Evolutionary conservation across 2,329 filamentous ascomycete species (phyloP), one percentile per base, ranked within the genome.

Genomic region (Colletotrichum sojae): DNA sequence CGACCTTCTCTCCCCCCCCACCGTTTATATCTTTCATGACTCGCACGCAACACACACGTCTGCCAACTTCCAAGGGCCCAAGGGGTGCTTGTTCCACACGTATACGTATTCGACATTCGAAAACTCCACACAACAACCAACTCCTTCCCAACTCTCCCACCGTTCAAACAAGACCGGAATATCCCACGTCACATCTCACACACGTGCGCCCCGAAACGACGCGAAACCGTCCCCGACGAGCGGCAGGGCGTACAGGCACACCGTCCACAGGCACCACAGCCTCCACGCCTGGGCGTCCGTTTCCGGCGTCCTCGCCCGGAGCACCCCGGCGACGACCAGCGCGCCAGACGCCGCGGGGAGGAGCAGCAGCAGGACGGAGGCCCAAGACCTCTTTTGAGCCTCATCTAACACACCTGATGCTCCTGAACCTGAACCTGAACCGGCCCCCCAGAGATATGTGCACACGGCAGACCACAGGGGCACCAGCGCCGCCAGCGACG

Each of bases 241-340:
- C 54, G 66, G 66, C 12, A 69, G 54, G 53, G 54, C 53, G 43
- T 69, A 69, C 22, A 69, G 66, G 13, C 61, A 69, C 20, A 69
- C 48, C 39, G 66, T 69, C 66, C 66, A 65, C 61, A 69, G 61
- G 54, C 66, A 69, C 66, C 66, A 69, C 22, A 69, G 22, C 61
- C 63, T 65, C 66, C 66, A 69, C 25, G 66, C 61, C 31, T 54
- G 27, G 8, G 61, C 54, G 18, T 69, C 66, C 48, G 61, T 69
- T 65, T 69, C 62, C 31, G 66, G 61, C 48, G 48, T 69, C 31
- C 54, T 53, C 12, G 27, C 59, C 54, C 66, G 54, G 39, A 69
- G 66, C 9, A 69, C 66, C 9, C 54, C 61, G 20, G 6, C 40
- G 6, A 59, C 53, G 15, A 69, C 66, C 61, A 69, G 40, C 25